Percentiles rank a stretch among this genome's conserved stretches.
Conservation (phyloP, 176 grass and related monocot genomes). For the Avena atlantica region DNA sequence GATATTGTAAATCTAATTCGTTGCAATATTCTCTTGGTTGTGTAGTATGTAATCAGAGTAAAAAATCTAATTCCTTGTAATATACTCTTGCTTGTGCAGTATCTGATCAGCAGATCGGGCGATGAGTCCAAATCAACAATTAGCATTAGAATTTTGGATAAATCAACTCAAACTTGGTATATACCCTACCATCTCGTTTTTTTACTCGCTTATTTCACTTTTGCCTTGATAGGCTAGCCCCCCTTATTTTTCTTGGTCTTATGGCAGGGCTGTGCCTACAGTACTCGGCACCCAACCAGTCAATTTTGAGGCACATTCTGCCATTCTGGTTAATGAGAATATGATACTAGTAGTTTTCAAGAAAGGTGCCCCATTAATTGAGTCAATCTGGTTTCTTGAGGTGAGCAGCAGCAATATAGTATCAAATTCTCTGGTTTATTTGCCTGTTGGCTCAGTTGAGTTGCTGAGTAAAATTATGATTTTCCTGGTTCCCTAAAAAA, state of each 20-base stretch:
- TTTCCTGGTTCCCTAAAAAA: background rate
- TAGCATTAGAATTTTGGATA: background rate
- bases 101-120: background rate
- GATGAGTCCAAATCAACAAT: background rate
- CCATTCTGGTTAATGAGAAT: background rate
- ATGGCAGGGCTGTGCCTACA: background rate
- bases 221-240: background rate
- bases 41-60: background rate
- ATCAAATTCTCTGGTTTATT: background rate
- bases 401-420: background rate
- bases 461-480: background rate
- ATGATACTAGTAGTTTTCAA: background rate
- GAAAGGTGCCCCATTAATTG: background rate
- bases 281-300: background rate
- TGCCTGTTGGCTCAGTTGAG: background rate
- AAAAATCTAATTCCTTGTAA: background rate
- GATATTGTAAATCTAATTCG: background rate
- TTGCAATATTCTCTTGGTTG: background rate
- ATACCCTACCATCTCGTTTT: background rate
- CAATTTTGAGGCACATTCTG: background rate
- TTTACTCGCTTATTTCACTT: background rate
- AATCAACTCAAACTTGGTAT: background rate
- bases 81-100: conserved; percentile 11
- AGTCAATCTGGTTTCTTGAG: background rate
- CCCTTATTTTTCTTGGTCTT: background rate